phyloP scores from a whole-genome alignment of 202 grass and related monocot genomes.

The Zizania palustris region DNA sequence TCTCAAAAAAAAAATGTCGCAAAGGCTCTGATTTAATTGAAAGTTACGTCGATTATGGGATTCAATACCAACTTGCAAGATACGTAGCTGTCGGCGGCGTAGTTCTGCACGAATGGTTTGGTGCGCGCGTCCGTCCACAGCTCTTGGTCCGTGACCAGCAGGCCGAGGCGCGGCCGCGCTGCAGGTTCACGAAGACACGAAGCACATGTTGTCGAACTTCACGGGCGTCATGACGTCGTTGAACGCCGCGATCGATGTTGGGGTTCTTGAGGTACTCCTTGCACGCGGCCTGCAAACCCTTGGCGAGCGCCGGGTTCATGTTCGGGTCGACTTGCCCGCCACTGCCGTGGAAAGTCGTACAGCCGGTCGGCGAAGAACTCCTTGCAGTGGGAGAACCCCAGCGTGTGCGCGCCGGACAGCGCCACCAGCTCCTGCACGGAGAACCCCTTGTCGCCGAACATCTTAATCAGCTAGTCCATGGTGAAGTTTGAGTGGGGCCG shows the following conservation, averaged over 20 bases:
- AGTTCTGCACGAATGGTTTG: constrained; percentile 69
- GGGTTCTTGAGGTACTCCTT: constrained; percentile 62
- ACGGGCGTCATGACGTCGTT: constrained; percentile 97
- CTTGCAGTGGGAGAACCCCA: constrained; percentile 94
- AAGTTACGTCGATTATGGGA: too few relatives aligned
- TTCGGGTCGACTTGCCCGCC: constrained; percentile 57
- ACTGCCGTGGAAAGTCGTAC: constrained; percentile 57
- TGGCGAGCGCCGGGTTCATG: constrained; percentile 71
- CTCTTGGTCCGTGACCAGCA: constrained; percentile 70
- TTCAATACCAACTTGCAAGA: too few relatives aligned
- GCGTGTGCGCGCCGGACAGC: constrained; percentile 84
- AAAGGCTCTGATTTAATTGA: too few relatives aligned
- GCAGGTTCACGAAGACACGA: constrained; percentile 81
- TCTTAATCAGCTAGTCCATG: constrained; percentile 46
- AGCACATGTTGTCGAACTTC: constrained; percentile 98
- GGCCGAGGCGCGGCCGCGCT: constrained; percentile 69
- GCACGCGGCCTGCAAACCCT: constrained; percentile 73
- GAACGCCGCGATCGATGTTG: constrained; percentile 77
- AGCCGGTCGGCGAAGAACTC: constrained; percentile 77
- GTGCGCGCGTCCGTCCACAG: constrained; percentile 62
- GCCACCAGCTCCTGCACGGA: constrained; percentile 80
- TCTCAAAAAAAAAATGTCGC: too few relatives aligned
- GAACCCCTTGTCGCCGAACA: constrained; percentile 76
- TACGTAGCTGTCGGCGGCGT: constrained; percentile 71
- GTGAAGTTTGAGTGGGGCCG: constrained; percentile 66